A percentile compares a stretch with the other conserved stretches of the same genome.
phyloP scores from a whole-genome alignment of 1,284 basidiomycete species.

The Rhodotorula sp. region DNA sequence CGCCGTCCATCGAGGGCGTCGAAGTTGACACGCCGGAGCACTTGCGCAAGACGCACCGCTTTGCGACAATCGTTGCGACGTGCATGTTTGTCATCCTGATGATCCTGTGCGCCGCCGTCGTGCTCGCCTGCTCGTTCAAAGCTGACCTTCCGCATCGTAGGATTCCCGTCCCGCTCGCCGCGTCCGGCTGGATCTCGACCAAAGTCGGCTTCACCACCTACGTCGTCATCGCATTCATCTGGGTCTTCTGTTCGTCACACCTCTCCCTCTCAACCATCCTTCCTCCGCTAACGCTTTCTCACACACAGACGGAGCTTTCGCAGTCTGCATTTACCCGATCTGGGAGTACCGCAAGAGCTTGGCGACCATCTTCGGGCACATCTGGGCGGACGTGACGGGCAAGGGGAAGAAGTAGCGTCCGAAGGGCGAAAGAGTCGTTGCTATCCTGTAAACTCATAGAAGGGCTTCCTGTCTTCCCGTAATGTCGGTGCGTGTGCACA shows the following conservation, averaged over 20 bases:
- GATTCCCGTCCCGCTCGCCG: slow-evolving; percentile 80
- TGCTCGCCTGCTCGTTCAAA: too few species aligned
- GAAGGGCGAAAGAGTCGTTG: too few species aligned
- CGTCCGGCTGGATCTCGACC: slow-evolving; percentile 68
- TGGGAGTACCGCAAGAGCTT: slow-evolving; percentile 30
- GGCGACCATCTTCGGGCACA: slow-evolving; percentile 12
- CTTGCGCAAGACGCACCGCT: slow-evolving; percentile 67
- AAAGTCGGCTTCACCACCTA: slow-evolving; percentile 65
- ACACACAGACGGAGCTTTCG: slow-evolving; percentile 13
- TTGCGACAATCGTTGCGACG: slow-evolving; percentile 71
- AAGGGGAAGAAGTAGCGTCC: not conserved
- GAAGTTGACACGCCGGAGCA: slow-evolving; percentile 53
- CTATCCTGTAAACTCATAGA: too few species aligned
- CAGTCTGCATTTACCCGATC: slow-evolving; percentile 38
- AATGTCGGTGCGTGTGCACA: too few species aligned
- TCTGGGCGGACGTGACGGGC: slow-evolving; percentile 16
- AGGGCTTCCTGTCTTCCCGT: too few species aligned
- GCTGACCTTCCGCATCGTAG: not conserved
- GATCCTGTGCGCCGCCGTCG: slow-evolving; percentile 44
- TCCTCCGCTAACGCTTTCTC: not conserved
- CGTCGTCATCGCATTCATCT: slow-evolving; percentile 52
- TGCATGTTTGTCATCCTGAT: slow-evolving; percentile 53
- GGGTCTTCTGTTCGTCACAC: slow-evolving; percentile 32
- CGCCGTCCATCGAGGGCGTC: slow-evolving; percentile 25
- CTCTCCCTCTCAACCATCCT: not conserved